Evolutionary conservation across 78 protist species (phyloP).

Genomic region (Dictyostelium firmibasis): DNA sequence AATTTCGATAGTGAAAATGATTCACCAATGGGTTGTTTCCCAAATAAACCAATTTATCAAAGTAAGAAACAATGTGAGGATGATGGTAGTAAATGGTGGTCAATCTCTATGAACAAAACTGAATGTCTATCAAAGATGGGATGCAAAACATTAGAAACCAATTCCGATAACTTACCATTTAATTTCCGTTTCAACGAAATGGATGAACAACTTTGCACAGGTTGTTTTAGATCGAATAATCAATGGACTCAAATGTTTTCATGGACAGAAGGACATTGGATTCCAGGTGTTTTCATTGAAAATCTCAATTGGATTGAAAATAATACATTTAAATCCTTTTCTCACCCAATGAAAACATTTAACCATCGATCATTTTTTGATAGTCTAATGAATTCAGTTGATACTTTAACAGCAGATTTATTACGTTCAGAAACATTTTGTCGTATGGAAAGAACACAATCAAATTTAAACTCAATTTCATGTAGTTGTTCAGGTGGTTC

Average conservation of each 20-base stretch:
- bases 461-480: constrained; percentile 22
- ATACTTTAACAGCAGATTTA: not conserved
- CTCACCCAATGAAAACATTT: not conserved
- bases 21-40: constrained; percentile 54
- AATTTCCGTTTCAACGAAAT: constrained; percentile 43
- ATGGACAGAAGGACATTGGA: constrained; percentile 10
- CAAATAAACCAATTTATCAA: not conserved
- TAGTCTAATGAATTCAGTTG: not conserved
- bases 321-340: not conserved
- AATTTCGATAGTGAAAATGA: constrained; percentile 2
- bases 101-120: not conserved
- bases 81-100: constrained; percentile 23
- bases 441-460: constrained; percentile 21
- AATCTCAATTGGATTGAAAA: not conserved
- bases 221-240: not conserved
- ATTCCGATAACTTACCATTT: not conserved
- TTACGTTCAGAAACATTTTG: constrained; percentile 29
- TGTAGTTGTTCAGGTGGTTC: constrained; percentile 33
- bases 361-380: not conserved
- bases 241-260: constrained; percentile 18
- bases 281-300: not conserved
- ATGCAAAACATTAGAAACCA: not conserved
- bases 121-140: not conserved
- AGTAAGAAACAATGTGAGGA: too few species aligned
- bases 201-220: not conserved